These are phyloP conservation scores for Jaenimonas drosophilae DNA, from an alignment of 208 protist genomes.

Conservation along the genomic window DNA sequence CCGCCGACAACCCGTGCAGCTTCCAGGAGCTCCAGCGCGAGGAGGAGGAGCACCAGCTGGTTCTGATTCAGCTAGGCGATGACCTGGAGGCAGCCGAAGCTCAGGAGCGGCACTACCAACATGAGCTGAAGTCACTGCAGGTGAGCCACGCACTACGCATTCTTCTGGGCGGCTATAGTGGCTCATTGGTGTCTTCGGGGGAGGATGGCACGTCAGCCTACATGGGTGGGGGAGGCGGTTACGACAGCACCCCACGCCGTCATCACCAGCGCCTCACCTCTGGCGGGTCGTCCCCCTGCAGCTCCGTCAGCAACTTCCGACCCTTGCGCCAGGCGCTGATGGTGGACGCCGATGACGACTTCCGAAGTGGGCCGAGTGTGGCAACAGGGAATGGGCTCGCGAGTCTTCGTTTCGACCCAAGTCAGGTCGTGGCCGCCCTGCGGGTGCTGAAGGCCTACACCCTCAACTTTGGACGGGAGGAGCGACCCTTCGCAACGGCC, in stretches of 20 bases:
- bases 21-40: constrained; percentile 11
- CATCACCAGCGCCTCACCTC: too few relatives aligned
- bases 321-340: too few relatives aligned
- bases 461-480: constrained; percentile 34
- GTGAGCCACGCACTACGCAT: constrained; percentile 12
- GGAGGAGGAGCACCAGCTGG: constrained; percentile 18
- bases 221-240: too few relatives aligned
- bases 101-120: constrained; percentile 3
- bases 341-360: too few relatives aligned
- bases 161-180: constrained; percentile 18
- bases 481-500: constrained; percentile 20
- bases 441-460: constrained; percentile 40
- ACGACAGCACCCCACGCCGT: too few relatives aligned
- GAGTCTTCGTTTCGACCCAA: too few relatives aligned
- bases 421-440: constrained; percentile 24
- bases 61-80: constrained; percentile 7
- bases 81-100: constrained; percentile 8
- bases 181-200: too few relatives aligned
- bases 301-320: too few relatives aligned
- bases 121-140: constrained; percentile 14
- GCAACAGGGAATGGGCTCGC: too few relatives aligned
- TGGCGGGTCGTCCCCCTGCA: too few relatives aligned
- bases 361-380: too few relatives aligned
- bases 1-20: constrained; percentile 15
- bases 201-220: too few relatives aligned